Evolutionary conservation across 345 rosid species (phyloP), one percentile per base, ranked within the genome.

Genomic region (Conringia planisiliqua): DNA sequence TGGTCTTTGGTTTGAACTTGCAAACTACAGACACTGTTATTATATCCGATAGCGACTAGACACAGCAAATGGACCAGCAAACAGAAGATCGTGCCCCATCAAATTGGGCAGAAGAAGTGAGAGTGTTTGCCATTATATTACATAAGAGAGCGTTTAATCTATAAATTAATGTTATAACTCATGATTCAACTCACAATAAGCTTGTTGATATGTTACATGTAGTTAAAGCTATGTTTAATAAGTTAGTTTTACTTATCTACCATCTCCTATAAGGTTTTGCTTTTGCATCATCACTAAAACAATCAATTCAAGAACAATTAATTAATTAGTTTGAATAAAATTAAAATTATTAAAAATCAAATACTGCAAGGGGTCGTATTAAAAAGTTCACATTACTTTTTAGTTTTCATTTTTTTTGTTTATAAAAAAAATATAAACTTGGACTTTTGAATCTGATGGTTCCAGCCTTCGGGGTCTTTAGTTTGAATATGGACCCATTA

Each of bases 51-150:
- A 91, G 97, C 75, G 98, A 93, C 68, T 93, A 95, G 93, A 88
- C 86, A 6, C 98, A 89, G 70, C n/a, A 91, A 71, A 91, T 91
- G 97, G 98, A 94, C 83, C 98, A 93, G 61, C 97, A 93, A 74
- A 97, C 96, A 10, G 96, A 91, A 86, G 94, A 93, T 85, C 91
- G 94, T 47, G 96, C 91, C 60, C 18, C 38, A 30, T 30, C 9
- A 96, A 51, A 91, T 91, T 66, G 98, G 90, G 44, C 96, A 88
- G 76, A 91, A 88, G 85, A 91, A 17, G 26, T 33, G 46, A 85
- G 85, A 79, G 96, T 89, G 56, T 89, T 89, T 84, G 95, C 88
- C 57, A 12, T 22, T 61, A 39, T 8, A 22, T 39, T 61, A 61
- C 33, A 39, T 39, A 39, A 56, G n/a, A 30, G 13, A 9, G 14